Base-by-base conservation (phyloP, 2,329 filamentous ascomycete species). In the Pseudopyrenochaeta lycopersici region DNA sequence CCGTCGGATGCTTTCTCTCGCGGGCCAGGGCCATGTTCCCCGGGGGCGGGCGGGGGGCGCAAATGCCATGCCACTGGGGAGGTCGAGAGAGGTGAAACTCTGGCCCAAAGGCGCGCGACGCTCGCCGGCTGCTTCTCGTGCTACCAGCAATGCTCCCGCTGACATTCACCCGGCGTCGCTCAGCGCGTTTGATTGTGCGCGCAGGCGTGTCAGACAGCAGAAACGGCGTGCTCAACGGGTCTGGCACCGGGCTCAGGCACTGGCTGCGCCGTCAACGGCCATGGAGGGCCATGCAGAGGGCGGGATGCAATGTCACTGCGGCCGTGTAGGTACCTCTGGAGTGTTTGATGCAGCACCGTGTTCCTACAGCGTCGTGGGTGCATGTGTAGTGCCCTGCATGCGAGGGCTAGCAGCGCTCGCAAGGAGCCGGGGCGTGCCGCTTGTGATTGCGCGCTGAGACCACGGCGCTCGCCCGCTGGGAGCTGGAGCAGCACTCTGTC, bases 11-110 rank as follows among this genome's bases (percentile, higher is more conserved):
- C 40, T 27, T 43, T 47, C 52, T 54, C 43, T 62, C 40, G 56
- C 60, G 60, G 62, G 50, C 30, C 36, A 41, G 46, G 51, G 32
- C 42, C 40, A 49, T 45, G 48, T 60, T 64, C 56, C 59, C 53
- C 57, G 51, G 29, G 40, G 29, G 27, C 7, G n/a, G 11, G 15
- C 17, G 49, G 29, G 29, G 35, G 49, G 49, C 49, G 49, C 54
- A 53, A 39, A 38, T 35, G 21, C 17, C 21, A 11, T 33, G 12
- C 15, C 31, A 14, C 15, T 33, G 31, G 31, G n/a, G 23, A 27
- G 23, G 9, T 27, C 9, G 23, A 5, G 23, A 27, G 23, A 27
- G 4, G 23, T 27, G 23, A 27, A 27, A 9, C 23, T 27, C 23
- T 27, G 23, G 23, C 23, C 23, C 23, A 27, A 27, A 27, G 23